Evolutionary conservation across 2,329 filamentous ascomycete species (phyloP), one percentile per base, ranked within the genome.

Genomic region (Neopestalotiopsis sp.): DNA sequence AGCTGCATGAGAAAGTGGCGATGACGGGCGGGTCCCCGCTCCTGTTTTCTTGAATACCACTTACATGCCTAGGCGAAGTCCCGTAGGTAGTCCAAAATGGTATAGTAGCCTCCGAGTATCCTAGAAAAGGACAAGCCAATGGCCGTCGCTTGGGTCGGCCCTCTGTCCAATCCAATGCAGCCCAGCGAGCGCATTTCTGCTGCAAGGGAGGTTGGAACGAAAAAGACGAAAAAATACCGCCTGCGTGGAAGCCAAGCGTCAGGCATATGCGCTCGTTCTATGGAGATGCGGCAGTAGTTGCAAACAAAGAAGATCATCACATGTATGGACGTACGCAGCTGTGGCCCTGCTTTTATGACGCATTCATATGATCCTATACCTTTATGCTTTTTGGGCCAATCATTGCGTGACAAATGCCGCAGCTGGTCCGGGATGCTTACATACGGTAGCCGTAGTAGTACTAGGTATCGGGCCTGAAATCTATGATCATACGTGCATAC

Each of bases 331-430:
- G 34, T 38, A 20, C 45, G 45, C 45, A n/a, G 45, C 45, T n/a
- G 34, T 53, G 45, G 45, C 45, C 45, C 45, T 53, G 45, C 45
- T 53, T 53, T 53, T 53, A 53, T 53, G 45, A 53, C 45, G 45
- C 45, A 53, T n/a, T 20, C n/a, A 20, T 53, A 53, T 53, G 45
- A 53, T 53, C 45, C n/a, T 53, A 20, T 38, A 20, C 45, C 45
- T n/a, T 53, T n/a, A 12, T 7, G 7, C 45, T 9, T 9, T 10
- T 53, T 20, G n/a, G 45, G 45, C 45, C 45, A 53, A 53, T 53
- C 45, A 53, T 9, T 20, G 45, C 17, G 3, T n/a, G 17, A 20
- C 45, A 53, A 53, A 24, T 53, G 45, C 45, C 45, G 17, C 45
- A 53, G 45, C 45, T 20, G 17, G 45, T 53, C 45, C 45, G 14